These are phyloP conservation scores for Xylaria sp. DNA, from an alignment of 2,329 filamentous ascomycete species.

Conservation along the genomic window DNA sequence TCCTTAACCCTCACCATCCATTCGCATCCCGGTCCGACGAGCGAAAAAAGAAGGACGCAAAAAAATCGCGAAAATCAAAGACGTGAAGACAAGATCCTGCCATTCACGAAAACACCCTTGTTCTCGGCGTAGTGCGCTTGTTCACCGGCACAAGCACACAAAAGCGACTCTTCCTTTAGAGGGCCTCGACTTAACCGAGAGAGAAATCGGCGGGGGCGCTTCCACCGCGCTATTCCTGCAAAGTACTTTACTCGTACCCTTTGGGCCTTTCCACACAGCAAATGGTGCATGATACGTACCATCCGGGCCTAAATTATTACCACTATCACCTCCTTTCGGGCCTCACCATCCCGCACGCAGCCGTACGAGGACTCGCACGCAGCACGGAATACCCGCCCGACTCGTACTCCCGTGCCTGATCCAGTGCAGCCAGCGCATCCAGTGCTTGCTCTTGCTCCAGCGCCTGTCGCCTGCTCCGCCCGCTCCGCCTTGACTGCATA, in stretches of 20 bases:
- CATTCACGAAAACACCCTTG: too few species aligned
- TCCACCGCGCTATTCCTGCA: too few species aligned
- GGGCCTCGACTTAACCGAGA: neutral
- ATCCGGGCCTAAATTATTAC: constrained; percentile 5
- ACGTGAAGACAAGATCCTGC: neutral
- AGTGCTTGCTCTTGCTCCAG: too few species aligned
- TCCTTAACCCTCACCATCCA: neutral
- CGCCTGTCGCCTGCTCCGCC: too few species aligned
- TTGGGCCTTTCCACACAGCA: too few species aligned
- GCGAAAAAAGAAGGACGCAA: neutral
- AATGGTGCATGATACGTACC: neutral
- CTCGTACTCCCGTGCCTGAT: too few species aligned
- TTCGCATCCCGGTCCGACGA: neutral
- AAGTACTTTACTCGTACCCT: too few species aligned
- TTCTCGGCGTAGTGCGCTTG: too few species aligned
- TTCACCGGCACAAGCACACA: too few species aligned
- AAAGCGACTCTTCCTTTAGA: neutral
- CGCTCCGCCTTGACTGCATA: neutral
- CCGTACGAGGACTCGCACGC: too few species aligned
- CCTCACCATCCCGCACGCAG: neutral
- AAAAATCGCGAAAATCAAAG: neutral
- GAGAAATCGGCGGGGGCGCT: neutral
- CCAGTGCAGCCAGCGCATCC: too few species aligned
- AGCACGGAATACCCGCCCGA: too few species aligned
- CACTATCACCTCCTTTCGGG: neutral